Percentiles rank a stretch among this genome's conserved stretches.
These are phyloP conservation scores for Ceratocystis cubensis DNA, from an alignment of 2,329 filamentous ascomycete species.

Conservation along the genomic window DNA sequence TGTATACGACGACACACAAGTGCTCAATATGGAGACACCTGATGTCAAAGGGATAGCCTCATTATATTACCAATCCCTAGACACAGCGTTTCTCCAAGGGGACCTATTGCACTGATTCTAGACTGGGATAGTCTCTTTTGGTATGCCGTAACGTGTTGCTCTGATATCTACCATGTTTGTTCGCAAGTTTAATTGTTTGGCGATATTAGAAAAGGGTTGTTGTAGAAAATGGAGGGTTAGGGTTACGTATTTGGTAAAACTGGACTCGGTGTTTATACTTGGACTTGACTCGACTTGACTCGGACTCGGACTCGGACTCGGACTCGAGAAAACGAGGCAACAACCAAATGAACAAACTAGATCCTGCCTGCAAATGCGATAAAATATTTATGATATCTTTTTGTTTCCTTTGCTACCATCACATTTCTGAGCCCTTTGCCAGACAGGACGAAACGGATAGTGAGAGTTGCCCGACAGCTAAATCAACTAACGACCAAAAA, in stretches of 20 bases:
- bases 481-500: neutral
- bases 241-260: neutral
- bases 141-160: neutral
- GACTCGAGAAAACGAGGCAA: neutral
- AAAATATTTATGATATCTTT: neutral
- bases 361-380: neutral
- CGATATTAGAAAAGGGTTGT: neutral
- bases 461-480: neutral
- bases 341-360: neutral
- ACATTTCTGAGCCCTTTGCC: neutral
- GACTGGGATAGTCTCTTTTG: neutral
- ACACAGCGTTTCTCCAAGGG: too few species aligned
- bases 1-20: neutral
- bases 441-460: neutral
- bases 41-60: neutral
- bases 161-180: neutral
- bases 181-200: neutral
- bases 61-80: neutral
- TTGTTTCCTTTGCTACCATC: neutral
- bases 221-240: neutral
- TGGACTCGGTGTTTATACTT: neutral
- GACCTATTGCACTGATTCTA: neutral
- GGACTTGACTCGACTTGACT: neutral
- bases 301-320: neutral
- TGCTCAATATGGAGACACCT: neutral